Conservation (phyloP, 805 yeast genomes). For the Yamadazyma olivae region DNA sequence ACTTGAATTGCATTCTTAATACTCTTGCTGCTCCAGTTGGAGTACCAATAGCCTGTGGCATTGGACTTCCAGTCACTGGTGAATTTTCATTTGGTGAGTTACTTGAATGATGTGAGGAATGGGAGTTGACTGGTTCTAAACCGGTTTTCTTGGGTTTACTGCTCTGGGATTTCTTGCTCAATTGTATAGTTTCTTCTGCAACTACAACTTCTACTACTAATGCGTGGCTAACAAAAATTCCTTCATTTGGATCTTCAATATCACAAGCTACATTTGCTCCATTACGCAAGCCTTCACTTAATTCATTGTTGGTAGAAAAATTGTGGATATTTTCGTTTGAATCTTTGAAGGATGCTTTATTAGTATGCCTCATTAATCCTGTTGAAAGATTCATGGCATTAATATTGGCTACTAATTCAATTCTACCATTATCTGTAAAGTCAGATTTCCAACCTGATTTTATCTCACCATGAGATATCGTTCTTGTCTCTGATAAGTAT, state of each 20-base stretch:
- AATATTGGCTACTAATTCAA: slow-evolving; percentile 75
- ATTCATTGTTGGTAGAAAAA: slow-evolving; percentile 20
- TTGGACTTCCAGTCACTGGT: neutral
- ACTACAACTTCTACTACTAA: slow-evolving; percentile 86
- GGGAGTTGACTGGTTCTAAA: slow-evolving; percentile 25
- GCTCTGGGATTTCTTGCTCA: slow-evolving; percentile 10
- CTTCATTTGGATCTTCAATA: slow-evolving; percentile 75
- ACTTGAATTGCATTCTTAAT: slow-evolving; percentile 87
- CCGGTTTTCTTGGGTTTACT: slow-evolving; percentile 6
- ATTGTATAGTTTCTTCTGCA: slow-evolving; percentile 77
- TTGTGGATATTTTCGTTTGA: too few relatives aligned
- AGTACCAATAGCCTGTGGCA: slow-evolving; percentile 44
- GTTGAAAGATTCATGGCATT: slow-evolving; percentile 58
- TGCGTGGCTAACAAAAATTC: slow-evolving; percentile 72
- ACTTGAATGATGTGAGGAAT: slow-evolving; percentile 15
- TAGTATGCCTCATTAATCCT: slow-evolving; percentile 44
- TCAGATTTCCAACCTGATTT: slow-evolving; percentile 96
- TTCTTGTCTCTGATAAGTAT: slow-evolving; percentile 69
- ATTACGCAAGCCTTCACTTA: slow-evolving; percentile 24
- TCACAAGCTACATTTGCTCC: slow-evolving; percentile 71
- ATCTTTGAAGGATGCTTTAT: slow-evolving; percentile 41
- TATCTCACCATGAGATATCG: slow-evolving; percentile 75
- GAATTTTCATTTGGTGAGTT: too few relatives aligned
- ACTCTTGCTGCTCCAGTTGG: slow-evolving; percentile 97
- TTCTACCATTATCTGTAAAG: slow-evolving; percentile 70